Evolutionary conservation across 495 filamentous ascomycete species (phyloP).

Genomic region (Podospora pseudocomata): DNA sequence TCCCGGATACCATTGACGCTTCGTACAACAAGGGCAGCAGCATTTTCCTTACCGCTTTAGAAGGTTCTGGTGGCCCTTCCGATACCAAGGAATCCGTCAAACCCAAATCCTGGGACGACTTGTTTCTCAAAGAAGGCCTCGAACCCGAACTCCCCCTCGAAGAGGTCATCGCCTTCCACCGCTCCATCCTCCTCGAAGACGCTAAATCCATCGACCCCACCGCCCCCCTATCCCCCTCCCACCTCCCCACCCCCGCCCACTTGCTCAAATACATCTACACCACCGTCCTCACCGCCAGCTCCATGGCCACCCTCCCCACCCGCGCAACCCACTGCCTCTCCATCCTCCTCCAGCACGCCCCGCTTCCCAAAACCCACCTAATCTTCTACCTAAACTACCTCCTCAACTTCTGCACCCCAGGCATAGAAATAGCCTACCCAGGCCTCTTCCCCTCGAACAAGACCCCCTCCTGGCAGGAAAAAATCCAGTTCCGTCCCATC

Average conservation of each 20-base stretch:
- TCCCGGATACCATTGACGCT: slow-evolving; percentile 14
- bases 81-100: neutral
- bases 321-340: neutral
- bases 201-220: slow-evolving; percentile 13
- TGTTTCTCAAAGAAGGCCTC: slow-evolving; percentile 10
- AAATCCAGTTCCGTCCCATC: neutral
- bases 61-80: neutral
- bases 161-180: slow-evolving; percentile 24
- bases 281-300: slow-evolving; percentile 6
- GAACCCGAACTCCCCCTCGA: slow-evolving; percentile 23
- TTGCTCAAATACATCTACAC: slow-evolving; percentile 19
- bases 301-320: neutral
- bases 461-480: neutral
- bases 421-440: slow-evolving; percentile 4
- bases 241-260: slow-evolving; percentile 14
- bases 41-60: neutral
- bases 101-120: neutral
- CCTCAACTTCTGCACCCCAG: slow-evolving; percentile 6
- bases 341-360: neutral
- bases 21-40: neutral
- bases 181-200: slow-evolving; percentile 21
- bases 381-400: slow-evolving; percentile 10
- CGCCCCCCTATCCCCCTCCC: slow-evolving; percentile 5
- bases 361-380: neutral
- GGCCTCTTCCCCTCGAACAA: slow-evolving; percentile 1